Percentiles rank a stretch among this genome's conserved stretches.
Evolutionary conservation across 306 rosid genomes (phyloP).

Genomic region (Rubus parviflorus): DNA sequence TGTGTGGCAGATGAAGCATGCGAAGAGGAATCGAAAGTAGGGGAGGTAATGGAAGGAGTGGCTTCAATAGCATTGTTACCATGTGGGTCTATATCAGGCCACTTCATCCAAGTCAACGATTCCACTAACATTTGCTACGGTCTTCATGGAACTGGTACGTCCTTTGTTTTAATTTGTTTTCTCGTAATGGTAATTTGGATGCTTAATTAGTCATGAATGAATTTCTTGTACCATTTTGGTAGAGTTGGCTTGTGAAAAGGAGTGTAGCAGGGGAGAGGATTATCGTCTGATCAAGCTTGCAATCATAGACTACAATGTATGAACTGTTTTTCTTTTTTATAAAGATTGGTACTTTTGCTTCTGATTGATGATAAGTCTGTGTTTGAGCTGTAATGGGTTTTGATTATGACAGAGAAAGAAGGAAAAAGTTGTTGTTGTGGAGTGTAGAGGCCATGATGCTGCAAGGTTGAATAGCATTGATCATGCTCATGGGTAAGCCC

Average conservation of each 20-base stretch:
- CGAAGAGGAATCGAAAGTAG: constrained; percentile 32
- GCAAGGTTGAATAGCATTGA: constrained; percentile 68
- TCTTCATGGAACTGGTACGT: constrained; percentile 75
- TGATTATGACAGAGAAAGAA: constrained; percentile 53
- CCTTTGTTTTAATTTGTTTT: background rate
- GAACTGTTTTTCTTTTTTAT: background rate
- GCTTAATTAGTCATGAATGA: background rate
- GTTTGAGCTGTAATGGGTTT: background rate
- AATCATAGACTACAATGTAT: constrained; percentile 76
- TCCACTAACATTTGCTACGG: constrained; percentile 69
- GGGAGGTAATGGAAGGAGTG: constrained; percentile 71
- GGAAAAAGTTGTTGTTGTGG: constrained; percentile 66
- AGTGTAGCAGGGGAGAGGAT: constrained; percentile 98
- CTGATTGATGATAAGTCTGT: background rate
- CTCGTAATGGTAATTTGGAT: constrained; percentile 5
- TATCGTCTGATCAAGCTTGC: constrained; percentile 90
- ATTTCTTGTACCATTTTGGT: constrained; percentile 28
- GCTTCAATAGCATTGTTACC: constrained; percentile 87
- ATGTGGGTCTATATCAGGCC: constrained; percentile 84
- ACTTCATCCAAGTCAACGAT: constrained; percentile 72
- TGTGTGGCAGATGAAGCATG: constrained; percentile 13
- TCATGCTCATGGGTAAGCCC: constrained; percentile 83
- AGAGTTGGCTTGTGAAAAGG: constrained; percentile 92
- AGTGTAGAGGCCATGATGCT: constrained; percentile 95
- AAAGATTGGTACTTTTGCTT: background rate